Percentiles rank a stretch among this genome's conserved stretches.
Conservation (phyloP, 371 early-diverging fungal species). For the Mortierella sp. region DNA sequence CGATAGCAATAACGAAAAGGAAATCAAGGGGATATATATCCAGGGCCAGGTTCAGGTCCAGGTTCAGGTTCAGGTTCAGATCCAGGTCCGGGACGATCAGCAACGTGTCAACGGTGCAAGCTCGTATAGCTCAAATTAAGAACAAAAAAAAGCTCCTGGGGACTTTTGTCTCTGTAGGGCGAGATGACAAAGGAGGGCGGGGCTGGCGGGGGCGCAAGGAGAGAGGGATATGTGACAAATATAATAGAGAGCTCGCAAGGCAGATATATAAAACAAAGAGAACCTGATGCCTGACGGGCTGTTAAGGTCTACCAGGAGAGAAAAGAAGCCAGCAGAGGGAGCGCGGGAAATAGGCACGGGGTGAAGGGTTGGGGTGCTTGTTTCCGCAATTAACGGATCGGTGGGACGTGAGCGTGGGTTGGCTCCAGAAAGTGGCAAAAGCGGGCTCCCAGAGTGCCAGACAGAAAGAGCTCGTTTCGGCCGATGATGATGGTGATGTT, state of each 20-base stretch:
- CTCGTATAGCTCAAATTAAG: slow-evolving; percentile 4
- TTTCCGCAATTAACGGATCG: slow-evolving; percentile 7
- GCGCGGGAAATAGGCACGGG: background rate
- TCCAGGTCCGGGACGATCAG: background rate
- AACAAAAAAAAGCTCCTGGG: background rate
- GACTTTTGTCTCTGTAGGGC: slow-evolving; percentile 5
- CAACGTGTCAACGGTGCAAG: background rate
- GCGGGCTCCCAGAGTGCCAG: slow-evolving; percentile 7
- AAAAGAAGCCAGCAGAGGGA: background rate
- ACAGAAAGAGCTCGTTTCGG: background rate
- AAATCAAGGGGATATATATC: slow-evolving; percentile 5
- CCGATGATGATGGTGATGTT: too few relatives aligned
- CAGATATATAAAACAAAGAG: too few relatives aligned
- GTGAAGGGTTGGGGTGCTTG: background rate
- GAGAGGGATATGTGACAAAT: slow-evolving; percentile 1
- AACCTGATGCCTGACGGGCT: background rate
- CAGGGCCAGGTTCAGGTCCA: slow-evolving; percentile 15
- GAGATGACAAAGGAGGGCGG: slow-evolving; percentile 15
- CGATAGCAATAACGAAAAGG: slow-evolving; percentile 7
- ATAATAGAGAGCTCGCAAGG: slow-evolving; percentile 13
- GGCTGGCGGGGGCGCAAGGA: slow-evolving; percentile 11
- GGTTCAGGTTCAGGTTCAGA: slow-evolving; percentile 15
- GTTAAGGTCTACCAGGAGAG: background rate
- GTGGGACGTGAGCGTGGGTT: background rate
- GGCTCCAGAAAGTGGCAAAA: slow-evolving; percentile 4